Conservation (phyloP, 108 stramenopile species). For the Chaetoceros tenuissimus region DNA sequence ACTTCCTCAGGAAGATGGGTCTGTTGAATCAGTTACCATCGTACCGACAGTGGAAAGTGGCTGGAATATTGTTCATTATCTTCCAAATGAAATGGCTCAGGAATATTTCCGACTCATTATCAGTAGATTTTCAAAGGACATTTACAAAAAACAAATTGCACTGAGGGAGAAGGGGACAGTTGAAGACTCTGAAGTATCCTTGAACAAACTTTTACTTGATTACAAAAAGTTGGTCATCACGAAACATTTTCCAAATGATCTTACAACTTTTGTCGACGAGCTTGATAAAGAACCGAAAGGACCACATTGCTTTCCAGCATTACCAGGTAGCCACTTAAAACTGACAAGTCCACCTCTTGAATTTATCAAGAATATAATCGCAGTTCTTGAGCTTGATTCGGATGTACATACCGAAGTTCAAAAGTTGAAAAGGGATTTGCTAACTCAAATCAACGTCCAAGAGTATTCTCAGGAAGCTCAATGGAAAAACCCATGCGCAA, state of each 20-base stretch:
- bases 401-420: constrained; percentile 74
- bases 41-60: constrained; percentile 77
- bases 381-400: constrained; percentile 80
- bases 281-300: constrained; percentile 57
- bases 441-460: constrained; percentile 89
- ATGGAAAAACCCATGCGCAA: constrained; percentile 83
- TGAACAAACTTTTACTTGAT: constrained; percentile 42
- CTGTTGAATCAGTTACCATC: constrained; percentile 25
- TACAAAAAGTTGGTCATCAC: constrained; percentile 77
- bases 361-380: constrained; percentile 88
- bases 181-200: not conserved
- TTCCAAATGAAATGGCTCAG: constrained; percentile 71
- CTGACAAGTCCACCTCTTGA: constrained; percentile 79
- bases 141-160: constrained; percentile 57
- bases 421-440: constrained; percentile 71
- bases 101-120: constrained; percentile 79
- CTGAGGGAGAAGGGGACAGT: constrained; percentile 9
- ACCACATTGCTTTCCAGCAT: constrained; percentile 35
- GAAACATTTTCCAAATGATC: constrained; percentile 62
- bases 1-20: constrained; percentile 9
- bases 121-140: constrained; percentile 71
- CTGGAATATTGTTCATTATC: constrained; percentile 80
- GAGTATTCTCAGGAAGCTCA: constrained; percentile 84
- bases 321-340: constrained; percentile 55
- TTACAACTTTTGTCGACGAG: constrained; percentile 75